Conservation (phyloP, 139 green algal genomes). For the Picochlorum sp. region DNA sequence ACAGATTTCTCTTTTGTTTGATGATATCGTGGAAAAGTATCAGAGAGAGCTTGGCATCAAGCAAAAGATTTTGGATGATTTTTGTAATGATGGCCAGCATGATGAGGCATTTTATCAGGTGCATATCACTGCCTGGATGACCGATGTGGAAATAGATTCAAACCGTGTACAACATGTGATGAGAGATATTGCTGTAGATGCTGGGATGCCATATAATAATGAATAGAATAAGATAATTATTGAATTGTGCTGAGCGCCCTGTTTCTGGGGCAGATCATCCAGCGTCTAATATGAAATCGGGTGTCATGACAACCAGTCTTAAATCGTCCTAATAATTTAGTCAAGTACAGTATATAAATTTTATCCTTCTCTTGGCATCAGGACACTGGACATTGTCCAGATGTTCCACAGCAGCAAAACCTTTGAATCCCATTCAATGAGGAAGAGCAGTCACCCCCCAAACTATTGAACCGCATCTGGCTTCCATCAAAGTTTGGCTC, state of each 20-base stretch:
- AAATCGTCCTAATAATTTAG: too few species aligned
- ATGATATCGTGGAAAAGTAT: constrained; percentile 12
- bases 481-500: too few species aligned
- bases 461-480: too few species aligned
- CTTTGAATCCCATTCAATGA: too few species aligned
- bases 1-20: constrained; percentile 8
- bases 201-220: constrained; percentile 4
- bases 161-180: constrained; percentile 9
- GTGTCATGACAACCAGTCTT: too few species aligned
- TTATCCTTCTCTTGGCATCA: too few species aligned
- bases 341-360: too few species aligned
- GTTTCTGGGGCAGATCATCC: too few species aligned
- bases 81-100: background rate
- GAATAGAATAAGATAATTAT: background rate
- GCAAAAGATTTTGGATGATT: constrained; percentile 14
- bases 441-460: too few species aligned
- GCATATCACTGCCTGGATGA: constrained; percentile 26
- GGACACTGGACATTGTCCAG: too few species aligned
- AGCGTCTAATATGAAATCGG: too few species aligned
- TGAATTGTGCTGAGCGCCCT: constrained; percentile 12
- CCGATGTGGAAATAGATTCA: constrained; percentile 16
- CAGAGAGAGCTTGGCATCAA: constrained; percentile 19
- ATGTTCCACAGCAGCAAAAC: too few species aligned
- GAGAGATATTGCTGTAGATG: constrained; percentile 8
- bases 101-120: constrained; percentile 13